These are phyloP conservation scores for Protomyces inundatus DNA, from an alignment of 1,139 yeast species.

Conservation along the genomic window DNA sequence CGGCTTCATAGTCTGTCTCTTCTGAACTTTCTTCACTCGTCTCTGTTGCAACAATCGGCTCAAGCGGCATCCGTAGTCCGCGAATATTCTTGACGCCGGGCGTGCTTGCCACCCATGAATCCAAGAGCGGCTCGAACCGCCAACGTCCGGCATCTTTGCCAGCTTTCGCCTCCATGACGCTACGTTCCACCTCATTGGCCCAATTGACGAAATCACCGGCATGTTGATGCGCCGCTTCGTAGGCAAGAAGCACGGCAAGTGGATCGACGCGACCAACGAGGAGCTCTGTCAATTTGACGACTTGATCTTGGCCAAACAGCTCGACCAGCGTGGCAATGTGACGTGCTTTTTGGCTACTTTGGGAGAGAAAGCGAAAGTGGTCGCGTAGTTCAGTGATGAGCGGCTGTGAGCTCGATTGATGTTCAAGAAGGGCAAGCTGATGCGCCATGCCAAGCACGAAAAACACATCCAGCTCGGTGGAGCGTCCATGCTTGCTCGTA, in stretches of 20 bases:
- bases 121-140: constrained; percentile 20
- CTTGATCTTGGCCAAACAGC: neutral
- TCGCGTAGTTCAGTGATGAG: neutral
- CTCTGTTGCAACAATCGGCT: neutral
- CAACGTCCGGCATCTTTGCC: neutral
- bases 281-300: constrained; percentile 6
- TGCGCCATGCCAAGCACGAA: neutral
- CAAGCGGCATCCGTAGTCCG: neutral
- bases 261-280: constrained; percentile 10
- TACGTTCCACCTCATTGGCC: constrained; percentile 10
- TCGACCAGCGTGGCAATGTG: neutral
- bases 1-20: constrained; percentile 14
- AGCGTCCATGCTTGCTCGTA: neutral
- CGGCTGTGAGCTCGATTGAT: neutral
- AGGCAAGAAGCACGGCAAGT: constrained; percentile 1
- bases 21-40: neutral
- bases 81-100: constrained; percentile 10
- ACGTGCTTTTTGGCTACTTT: neutral
- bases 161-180: constrained; percentile 3
- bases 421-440: neutral
- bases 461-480: neutral
- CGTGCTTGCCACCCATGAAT: constrained; percentile 23
- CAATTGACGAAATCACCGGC: constrained; percentile 12
- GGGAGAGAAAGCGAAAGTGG: neutral
- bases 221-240: neutral